Conservation (phyloP, 2,329 filamentous ascomycete species). For the Aschersonia sp. region DNA sequence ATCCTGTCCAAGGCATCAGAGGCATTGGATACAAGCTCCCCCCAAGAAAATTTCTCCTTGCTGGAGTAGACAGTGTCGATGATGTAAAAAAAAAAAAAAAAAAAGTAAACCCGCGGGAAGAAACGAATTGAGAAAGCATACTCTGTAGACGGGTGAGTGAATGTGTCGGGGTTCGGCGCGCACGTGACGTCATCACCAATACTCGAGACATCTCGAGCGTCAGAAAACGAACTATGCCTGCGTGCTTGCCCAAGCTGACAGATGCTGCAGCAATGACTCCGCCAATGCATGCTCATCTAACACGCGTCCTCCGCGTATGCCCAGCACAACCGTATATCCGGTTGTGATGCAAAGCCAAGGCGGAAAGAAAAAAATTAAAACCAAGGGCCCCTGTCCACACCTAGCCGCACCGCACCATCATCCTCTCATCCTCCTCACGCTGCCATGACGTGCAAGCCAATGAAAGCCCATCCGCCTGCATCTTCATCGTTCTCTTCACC, state of each 20-base stretch:
- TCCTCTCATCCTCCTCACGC: background rate
- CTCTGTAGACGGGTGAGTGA: background rate
- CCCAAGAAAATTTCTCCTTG: background rate
- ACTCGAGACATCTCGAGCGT: background rate
- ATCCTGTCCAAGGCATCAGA: too few species aligned
- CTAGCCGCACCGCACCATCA: background rate
- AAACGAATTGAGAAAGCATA: background rate
- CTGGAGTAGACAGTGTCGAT: background rate
- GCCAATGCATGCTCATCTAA: background rate
- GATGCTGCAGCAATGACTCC: background rate
- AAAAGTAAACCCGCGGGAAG: background rate
- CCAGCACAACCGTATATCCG: background rate
- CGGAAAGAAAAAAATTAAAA: background rate
- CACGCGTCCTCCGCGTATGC: background rate
- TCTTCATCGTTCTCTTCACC: background rate
- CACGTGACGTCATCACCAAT: background rate
- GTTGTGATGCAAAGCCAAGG: background rate
- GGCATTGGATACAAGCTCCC: too few species aligned
- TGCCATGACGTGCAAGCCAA: background rate
- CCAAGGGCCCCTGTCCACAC: background rate
- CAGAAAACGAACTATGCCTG: background rate
- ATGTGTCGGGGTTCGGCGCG: background rate
- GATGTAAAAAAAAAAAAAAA: background rate
- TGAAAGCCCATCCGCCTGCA: background rate
- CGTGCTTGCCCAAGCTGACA: background rate